phyloP scores from a whole-genome alignment of 305 asterid genomes.

The Solanum hybrid region DNA sequence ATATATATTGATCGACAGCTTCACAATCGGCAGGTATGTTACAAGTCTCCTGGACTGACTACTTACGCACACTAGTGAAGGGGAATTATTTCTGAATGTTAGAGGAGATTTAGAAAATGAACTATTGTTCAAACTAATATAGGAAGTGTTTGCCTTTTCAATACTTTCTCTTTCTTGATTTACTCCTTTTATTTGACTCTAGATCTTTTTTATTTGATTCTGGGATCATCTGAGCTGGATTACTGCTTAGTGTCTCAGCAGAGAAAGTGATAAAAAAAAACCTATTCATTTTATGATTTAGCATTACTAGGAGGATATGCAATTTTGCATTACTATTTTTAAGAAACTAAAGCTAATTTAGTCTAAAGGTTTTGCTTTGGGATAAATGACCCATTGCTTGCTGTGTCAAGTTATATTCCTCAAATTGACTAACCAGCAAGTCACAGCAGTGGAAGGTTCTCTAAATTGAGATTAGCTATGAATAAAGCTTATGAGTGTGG shows the following conservation, averaged over 20 bases:
- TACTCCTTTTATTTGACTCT: background rate
- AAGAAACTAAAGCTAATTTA: background rate
- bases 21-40: conserved; percentile 76
- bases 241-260: background rate
- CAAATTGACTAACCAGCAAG: background rate
- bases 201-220: background rate
- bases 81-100: background rate
- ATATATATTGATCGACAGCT: conserved; percentile 95
- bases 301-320: background rate
- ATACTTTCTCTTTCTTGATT: background rate
- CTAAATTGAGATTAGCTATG: background rate
- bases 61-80: background rate
- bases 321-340: background rate
- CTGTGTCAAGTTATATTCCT: background rate
- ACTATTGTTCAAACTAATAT: background rate
- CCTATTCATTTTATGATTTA: background rate
- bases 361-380: background rate
- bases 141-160: background rate
- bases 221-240: background rate
- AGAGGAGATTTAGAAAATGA: background rate
- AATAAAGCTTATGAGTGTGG: background rate
- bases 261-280: background rate
- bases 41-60: background rate
- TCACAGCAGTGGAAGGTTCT: background rate
- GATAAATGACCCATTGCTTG: background rate